These are phyloP conservation scores for Aeschynomene evenia DNA, from an alignment of 306 rosid species.

Conservation along the genomic window DNA sequence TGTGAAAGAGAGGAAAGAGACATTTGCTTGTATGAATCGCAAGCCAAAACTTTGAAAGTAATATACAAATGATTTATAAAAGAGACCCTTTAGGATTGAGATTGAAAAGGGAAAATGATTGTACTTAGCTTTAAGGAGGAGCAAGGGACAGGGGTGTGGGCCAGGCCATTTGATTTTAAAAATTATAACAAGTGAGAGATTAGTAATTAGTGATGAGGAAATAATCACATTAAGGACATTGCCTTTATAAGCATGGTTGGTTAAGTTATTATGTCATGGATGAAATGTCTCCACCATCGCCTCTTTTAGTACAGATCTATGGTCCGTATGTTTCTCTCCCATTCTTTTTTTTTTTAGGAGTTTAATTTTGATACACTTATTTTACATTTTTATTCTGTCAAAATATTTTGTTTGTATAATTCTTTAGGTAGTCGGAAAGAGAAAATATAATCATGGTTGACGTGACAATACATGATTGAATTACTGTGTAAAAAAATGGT, in stretches of 20 bases:
- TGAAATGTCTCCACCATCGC: slow-evolving; percentile 77
- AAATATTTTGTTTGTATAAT: too few relatives aligned
- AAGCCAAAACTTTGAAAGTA: slow-evolving; percentile 75
- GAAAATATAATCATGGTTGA: too few relatives aligned
- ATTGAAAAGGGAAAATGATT: slow-evolving; percentile 54
- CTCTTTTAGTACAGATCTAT: slow-evolving; percentile 40
- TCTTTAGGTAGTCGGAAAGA: too few relatives aligned
- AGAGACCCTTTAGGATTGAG: slow-evolving; percentile 48
- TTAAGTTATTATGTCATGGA: slow-evolving; percentile 83
- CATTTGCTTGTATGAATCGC: slow-evolving; percentile 97
- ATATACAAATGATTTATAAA: slow-evolving; percentile 57
- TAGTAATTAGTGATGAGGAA: slow-evolving; percentile 32
- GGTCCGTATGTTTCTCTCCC: slow-evolving; percentile 16
- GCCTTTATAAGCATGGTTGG: slow-evolving; percentile 70
- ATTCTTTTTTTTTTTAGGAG: too few relatives aligned
- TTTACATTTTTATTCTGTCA: too few relatives aligned
- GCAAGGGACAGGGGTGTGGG: slow-evolving; percentile 66
- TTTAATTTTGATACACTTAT: too few relatives aligned
- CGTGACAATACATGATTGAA: too few relatives aligned
- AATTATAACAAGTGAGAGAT: too few relatives aligned
- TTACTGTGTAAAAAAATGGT: too few relatives aligned
- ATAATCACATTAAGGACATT: slow-evolving; percentile 38
- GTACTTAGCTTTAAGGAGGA: slow-evolving; percentile 94
- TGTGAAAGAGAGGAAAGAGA: slow-evolving; percentile 61
- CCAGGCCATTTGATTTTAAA: slow-evolving; percentile 47